Percentiles rank a stretch among this genome's conserved stretches.
Conservation (phyloP, 768 basidiomycete species). For the Termitomyces sp. region DNA sequence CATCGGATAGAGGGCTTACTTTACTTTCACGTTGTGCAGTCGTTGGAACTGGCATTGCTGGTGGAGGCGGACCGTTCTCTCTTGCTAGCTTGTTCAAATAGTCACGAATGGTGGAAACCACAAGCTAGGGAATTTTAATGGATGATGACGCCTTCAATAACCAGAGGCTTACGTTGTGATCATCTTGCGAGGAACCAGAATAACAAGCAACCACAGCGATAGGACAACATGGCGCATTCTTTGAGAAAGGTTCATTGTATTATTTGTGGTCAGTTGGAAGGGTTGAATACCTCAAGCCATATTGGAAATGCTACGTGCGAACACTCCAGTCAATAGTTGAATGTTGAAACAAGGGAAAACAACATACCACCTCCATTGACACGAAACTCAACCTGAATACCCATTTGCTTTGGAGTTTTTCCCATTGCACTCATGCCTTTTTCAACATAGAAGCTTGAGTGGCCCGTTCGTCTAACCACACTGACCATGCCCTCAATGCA, state of each 20-base stretch:
- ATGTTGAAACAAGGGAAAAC: background rate
- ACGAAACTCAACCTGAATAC: slow-evolving; percentile 56
- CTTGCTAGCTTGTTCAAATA: slow-evolving; percentile 57
- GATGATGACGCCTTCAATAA: background rate
- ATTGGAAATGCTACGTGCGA: slow-evolving; percentile 64
- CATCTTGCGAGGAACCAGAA: slow-evolving; percentile 76
- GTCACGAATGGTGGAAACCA: slow-evolving; percentile 60
- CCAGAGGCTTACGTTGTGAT: slow-evolving; percentile 57
- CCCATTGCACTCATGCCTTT: slow-evolving; percentile 84
- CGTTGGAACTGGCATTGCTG: slow-evolving; percentile 27
- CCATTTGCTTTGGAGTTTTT: slow-evolving; percentile 68
- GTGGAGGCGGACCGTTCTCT: slow-evolving; percentile 25
- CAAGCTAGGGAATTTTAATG: slow-evolving; percentile 35
- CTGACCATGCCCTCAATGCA: slow-evolving; percentile 75
- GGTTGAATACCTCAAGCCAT: slow-evolving; percentile 62
- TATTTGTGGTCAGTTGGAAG: background rate
- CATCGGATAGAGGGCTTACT: slow-evolving; percentile 12
- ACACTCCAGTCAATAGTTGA: background rate
- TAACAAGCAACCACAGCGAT: slow-evolving; percentile 75
- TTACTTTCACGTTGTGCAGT: slow-evolving; percentile 20
- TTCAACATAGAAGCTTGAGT: slow-evolving; percentile 82
- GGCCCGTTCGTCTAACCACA: slow-evolving; percentile 74
- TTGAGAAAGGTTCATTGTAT: background rate
- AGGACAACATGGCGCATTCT: slow-evolving; percentile 83
- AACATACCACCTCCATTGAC: slow-evolving; percentile 74